Evolutionary conservation across 2,329 filamentous ascomycete species (phyloP).

Genomic region (Zarea fungicola): DNA sequence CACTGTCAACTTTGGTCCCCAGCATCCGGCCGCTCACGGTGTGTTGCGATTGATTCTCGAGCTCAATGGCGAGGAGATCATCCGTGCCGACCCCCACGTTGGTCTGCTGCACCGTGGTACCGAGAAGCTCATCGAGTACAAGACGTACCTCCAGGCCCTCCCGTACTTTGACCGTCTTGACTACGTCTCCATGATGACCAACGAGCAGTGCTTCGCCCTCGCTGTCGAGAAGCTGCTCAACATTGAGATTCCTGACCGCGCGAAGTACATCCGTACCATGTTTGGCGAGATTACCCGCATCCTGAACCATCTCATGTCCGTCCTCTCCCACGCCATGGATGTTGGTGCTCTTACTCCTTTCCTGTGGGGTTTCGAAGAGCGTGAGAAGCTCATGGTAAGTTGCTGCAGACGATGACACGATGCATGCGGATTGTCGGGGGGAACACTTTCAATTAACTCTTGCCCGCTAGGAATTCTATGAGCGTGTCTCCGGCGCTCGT

Average conservation of each 20-base stretch:
- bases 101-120: slow-evolving; percentile 94
- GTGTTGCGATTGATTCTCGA: slow-evolving; percentile 97
- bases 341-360: slow-evolving; percentile 97
- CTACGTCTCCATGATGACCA: slow-evolving; percentile 99
- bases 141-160: slow-evolving; percentile 95
- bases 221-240: slow-evolving; percentile 98
- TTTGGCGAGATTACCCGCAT: slow-evolving; percentile 94
- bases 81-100: slow-evolving; percentile 94
- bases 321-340: slow-evolving; percentile 97
- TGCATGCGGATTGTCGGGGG: not conserved
- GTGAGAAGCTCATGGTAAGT: slow-evolving; percentile 97
- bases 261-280: slow-evolving; percentile 94
- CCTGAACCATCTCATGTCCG: slow-evolving; percentile 96
- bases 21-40: slow-evolving; percentile 97
- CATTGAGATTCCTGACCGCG: slow-evolving; percentile 88
- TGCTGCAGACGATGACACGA: not conserved
- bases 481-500: slow-evolving; percentile 96
- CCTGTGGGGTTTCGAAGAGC: slow-evolving; percentile 98
- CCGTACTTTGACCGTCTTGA: slow-evolving; percentile 98
- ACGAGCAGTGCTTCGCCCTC: slow-evolving; percentile 94
- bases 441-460: not conserved
- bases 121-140: slow-evolving; percentile 99
- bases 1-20: slow-evolving; percentile 98
- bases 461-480: slow-evolving; percentile 89
- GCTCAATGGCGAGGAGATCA: slow-evolving; percentile 94